Percentiles rank a stretch among this genome's conserved stretches.
phyloP scores from a whole-genome alignment of 495 filamentous ascomycete genomes.

The Xylaria grammica region DNA sequence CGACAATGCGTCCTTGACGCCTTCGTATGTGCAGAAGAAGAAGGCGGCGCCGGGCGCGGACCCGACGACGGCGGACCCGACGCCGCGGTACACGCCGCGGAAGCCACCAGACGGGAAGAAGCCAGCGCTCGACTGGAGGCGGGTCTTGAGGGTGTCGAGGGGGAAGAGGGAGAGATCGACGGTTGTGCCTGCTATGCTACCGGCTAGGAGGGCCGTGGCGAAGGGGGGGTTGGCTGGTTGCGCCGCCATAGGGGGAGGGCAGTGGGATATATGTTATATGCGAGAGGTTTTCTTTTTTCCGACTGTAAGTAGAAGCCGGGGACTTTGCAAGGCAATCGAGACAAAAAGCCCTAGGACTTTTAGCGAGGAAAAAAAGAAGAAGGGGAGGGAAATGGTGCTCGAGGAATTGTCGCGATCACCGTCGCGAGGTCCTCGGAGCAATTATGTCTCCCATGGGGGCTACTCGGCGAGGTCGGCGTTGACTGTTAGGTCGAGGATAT shows the following conservation, averaged over 20 bases:
- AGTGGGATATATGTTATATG: neutral
- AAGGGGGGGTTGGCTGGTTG: constrained; percentile 44
- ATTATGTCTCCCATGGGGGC: constrained; percentile 5
- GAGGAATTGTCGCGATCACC: constrained; percentile 15
- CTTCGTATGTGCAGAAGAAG: constrained; percentile 97
- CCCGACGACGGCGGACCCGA: constrained; percentile 77
- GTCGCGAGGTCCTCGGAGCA: neutral
- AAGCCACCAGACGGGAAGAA: constrained; percentile 80
- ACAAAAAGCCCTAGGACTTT: too few species aligned
- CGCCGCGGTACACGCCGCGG: constrained; percentile 72
- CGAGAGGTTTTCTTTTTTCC: neutral
- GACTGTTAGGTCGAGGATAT: neutral
- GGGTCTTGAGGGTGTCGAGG: constrained; percentile 90
- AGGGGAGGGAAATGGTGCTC: neutral
- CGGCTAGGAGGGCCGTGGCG: constrained; percentile 66
- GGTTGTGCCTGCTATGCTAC: constrained; percentile 82
- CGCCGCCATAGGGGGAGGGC: constrained; percentile 23
- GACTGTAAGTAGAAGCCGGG: neutral
- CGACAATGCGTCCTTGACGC: constrained; percentile 67
- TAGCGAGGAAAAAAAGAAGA: neutral
- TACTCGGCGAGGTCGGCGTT: neutral
- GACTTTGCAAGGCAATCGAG: neutral
- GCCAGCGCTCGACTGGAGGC: constrained; percentile 84
- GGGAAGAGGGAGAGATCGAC: constrained; percentile 92
- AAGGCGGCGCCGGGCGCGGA: constrained; percentile 96